phyloP scores from a whole-genome alignment of 805 yeast species.

The Komagataella pastoris region DNA sequence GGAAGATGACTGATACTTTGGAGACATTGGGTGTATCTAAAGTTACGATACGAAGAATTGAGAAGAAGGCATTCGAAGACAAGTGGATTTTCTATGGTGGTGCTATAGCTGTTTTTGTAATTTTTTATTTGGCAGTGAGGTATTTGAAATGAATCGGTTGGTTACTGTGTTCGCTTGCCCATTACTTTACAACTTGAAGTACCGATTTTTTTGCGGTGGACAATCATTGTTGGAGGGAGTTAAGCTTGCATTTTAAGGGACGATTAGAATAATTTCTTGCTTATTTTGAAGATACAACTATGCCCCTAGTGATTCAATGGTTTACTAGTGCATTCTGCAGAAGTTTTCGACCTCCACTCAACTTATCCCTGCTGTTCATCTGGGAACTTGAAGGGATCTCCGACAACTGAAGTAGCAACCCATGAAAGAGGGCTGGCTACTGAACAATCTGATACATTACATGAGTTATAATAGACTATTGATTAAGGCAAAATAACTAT shows the following conservation, averaged over 20 bases:
- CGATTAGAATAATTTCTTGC: too few species aligned
- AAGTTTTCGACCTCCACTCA: too few species aligned
- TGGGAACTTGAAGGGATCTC: too few species aligned
- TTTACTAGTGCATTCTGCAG: too few species aligned
- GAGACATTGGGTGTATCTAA: conserved; percentile 78
- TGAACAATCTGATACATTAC: too few species aligned
- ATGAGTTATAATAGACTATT: too few species aligned
- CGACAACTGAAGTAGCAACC: too few species aligned
- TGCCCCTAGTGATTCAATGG: too few species aligned
- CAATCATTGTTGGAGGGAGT: neutral
- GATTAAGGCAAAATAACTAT: too few species aligned
- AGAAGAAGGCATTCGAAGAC: conserved; percentile 74
- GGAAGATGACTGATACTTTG: conserved; percentile 52
- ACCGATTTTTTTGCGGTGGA: neutral
- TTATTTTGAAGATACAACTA: too few species aligned
- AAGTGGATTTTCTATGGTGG: conserved; percentile 79
- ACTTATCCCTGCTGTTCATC: too few species aligned
- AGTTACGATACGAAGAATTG: conserved; percentile 69
- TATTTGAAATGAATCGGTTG: conserved; percentile 35
- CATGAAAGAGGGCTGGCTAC: too few species aligned
- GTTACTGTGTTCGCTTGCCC: neutral
- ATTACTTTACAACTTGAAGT: neutral
- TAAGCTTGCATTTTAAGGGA: neutral
- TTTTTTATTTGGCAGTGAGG: conserved; percentile 54
- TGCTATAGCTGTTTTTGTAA: conserved; percentile 42